Evolutionary conservation across 208 protist genomes (phyloP).

Genomic region (Eutreptiella sp.): DNA sequence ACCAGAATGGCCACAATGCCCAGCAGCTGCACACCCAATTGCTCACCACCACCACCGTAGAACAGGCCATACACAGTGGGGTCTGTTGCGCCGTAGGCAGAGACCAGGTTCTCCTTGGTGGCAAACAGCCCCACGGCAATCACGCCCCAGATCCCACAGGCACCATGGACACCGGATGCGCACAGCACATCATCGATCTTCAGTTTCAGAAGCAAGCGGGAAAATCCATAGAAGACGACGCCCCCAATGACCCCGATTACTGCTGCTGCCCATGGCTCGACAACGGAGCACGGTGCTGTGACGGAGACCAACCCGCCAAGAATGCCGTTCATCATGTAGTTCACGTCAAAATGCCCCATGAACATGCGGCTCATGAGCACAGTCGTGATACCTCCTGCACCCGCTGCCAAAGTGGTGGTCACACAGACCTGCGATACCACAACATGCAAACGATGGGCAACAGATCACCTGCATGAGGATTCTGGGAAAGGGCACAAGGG

Average conservation of each 20-base stretch:
- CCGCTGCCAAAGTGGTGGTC: slow-evolving; percentile 30
- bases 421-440: slow-evolving; percentile 13
- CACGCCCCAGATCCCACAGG: slow-evolving; percentile 31
- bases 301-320: slow-evolving; percentile 35
- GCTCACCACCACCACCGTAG: slow-evolving; percentile 29
- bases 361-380: slow-evolving; percentile 1
- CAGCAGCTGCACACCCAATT: slow-evolving; percentile 32
- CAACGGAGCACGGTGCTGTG: slow-evolving; percentile 25
- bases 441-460: background rate
- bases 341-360: slow-evolving; percentile 8
- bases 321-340: slow-evolving; percentile 25
- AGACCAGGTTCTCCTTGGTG: slow-evolving; percentile 16
- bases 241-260: slow-evolving; percentile 26
- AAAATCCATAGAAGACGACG: slow-evolving; percentile 27
- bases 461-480: too few species aligned
- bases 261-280: slow-evolving; percentile 29
- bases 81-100: slow-evolving; percentile 21
- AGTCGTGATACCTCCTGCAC: slow-evolving; percentile 2
- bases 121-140: slow-evolving; percentile 27
- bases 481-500: too few species aligned
- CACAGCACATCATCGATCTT: slow-evolving; percentile 31
- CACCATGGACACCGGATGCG: slow-evolving; percentile 27
- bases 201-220: slow-evolving; percentile 14
- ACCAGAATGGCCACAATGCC: slow-evolving; percentile 22
- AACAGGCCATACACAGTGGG: slow-evolving; percentile 8